Percentiles rank a stretch among this genome's conserved stretches.
Conservation (phyloP, 1,284 basidiomycete genomes). For the Leccinum subfulvum region DNA sequence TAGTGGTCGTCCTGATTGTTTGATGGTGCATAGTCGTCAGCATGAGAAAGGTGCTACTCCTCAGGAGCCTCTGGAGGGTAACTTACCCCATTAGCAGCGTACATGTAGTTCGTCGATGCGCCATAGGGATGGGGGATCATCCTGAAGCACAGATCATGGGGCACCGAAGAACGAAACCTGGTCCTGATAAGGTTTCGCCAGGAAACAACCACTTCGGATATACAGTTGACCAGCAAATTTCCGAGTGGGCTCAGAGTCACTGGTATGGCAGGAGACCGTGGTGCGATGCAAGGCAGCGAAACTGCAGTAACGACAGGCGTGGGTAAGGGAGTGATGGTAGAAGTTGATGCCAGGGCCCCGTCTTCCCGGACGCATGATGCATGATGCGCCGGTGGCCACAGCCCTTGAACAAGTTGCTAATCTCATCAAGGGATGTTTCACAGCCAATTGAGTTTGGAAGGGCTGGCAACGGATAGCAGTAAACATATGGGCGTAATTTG, state of each 20-base stretch:
- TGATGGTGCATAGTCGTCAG: not conserved
- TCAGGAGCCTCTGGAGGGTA: not conserved
- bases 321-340: not conserved
- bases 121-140: slow-evolving; percentile 34
- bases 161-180: slow-evolving; percentile 1
- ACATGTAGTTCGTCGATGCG: slow-evolving; percentile 30
- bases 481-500: not conserved
- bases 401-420: not conserved
- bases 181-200: not conserved
- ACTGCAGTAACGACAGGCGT: not conserved
- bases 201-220: slow-evolving; percentile 4
- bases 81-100: slow-evolving; percentile 24
- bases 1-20: slow-evolving; percentile 9
- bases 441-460: not conserved
- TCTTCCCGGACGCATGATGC: not conserved
- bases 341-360: not conserved
- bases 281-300: not conserved
- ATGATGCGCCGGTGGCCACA: not conserved
- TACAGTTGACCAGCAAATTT: not conserved
- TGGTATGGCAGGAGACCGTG: not conserved
- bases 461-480: not conserved
- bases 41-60: not conserved
- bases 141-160: slow-evolving; percentile 23
- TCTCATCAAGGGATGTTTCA: not conserved
- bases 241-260: slow-evolving; percentile 5